Percentiles rank a stretch among this genome's conserved stretches.
These are phyloP conservation scores for Backusella parvicylindrica DNA, from an alignment of 192 early-diverging fungal genomes.

Conservation along the genomic window DNA sequence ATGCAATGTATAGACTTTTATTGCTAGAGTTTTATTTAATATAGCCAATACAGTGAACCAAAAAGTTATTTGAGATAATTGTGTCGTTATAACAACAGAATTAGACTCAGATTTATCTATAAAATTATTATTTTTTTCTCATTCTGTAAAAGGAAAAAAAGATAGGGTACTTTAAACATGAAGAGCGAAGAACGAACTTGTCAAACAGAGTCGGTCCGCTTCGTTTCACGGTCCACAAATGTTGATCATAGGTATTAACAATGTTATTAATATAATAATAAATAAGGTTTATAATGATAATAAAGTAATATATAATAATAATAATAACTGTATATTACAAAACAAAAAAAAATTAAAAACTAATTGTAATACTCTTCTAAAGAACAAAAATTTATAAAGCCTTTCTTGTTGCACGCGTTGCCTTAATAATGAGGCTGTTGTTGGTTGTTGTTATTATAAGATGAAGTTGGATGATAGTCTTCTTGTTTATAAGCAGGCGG, in stretches of 20 bases:
- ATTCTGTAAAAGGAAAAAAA: slow-evolving; percentile 2
- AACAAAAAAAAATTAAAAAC: neutral
- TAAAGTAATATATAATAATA: neutral
- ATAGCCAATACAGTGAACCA: neutral
- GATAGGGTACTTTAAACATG: neutral
- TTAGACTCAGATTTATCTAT: neutral
- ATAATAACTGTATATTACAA: neutral
- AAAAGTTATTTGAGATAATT: neutral
- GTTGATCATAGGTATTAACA: neutral
- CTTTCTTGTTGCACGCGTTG: neutral
- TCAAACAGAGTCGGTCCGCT: neutral
- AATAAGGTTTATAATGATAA: neutral
- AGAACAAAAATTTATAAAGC: neutral
- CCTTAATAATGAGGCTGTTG: neutral
- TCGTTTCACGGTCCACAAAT: neutral
- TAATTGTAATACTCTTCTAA: slow-evolving; percentile 1
- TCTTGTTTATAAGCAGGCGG: slow-evolving; percentile 12
- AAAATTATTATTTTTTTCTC: neutral
- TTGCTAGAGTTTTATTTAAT: neutral
- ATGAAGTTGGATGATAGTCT: neutral
- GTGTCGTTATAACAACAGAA: neutral
- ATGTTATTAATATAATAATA: neutral
- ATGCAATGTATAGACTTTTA: neutral
- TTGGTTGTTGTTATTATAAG: neutral
- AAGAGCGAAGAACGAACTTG: neutral